Base-by-base conservation (phyloP, 2,329 filamentous ascomycete genomes). In the Aspergillus alliaceus region DNA sequence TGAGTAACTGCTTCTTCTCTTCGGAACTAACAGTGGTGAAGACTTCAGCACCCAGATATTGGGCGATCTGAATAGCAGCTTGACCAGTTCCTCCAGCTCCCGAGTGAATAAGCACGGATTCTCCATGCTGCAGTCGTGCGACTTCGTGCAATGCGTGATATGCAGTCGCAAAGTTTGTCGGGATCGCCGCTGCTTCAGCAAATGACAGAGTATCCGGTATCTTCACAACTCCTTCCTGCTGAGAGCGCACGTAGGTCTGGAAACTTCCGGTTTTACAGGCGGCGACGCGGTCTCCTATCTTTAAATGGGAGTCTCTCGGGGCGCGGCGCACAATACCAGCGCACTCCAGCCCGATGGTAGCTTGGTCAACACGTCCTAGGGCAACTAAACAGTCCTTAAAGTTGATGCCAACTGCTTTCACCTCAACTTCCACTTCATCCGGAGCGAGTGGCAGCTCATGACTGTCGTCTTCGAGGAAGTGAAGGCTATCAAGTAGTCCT, bases 31-130 rank as follows among this genome's bases (percentile, higher is more conserved):
- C 66, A 1, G 67, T 70, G 14, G 62, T 59, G 18, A 66, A 70
- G 3, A 69, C 53, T 2, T 63, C 60, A 1, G 68, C 66, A 7
- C 62, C 62, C 4, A 63, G 56, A 31, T 63, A 56, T 48, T 67
- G 65, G 0, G 68, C 67, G 1, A 71, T 37, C 56, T 66, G 65
- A 32, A 71, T 69, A 1, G 65, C 66, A 4, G 67, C 63, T 48
- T 71, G 68, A 15, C 68, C 68, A 2, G 67, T 65, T 53, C 66
- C 67, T 25, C 68, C 66, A 4, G 68, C 68, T 27, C 62, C 67
- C 3, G 67, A 64, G 32, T 71, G 68, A 14, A 71, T 66, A 2
- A 71, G 55, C 22, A 69, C 44, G 2, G 58, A 48, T 27, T 71
- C 66, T 2, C 58, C 62, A 2, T 49, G 14, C 49, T 63, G 58